Evolutionary conservation across 192 early-diverging fungal species (phyloP).

Genomic region (Backusella circina): DNA sequence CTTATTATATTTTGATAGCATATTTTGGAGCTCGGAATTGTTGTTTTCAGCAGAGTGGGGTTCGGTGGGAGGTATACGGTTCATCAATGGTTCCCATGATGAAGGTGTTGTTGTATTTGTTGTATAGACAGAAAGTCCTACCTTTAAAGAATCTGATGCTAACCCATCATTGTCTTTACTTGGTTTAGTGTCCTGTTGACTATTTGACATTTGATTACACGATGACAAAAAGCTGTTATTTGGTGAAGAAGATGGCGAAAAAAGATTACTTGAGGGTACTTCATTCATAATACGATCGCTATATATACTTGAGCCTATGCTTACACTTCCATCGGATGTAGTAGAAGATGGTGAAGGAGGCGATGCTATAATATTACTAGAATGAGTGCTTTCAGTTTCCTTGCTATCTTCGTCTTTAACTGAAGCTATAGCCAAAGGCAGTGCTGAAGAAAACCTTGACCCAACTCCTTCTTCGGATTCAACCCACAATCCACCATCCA

Average conservation of each 20-base stretch:
- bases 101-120: background rate
- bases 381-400: background rate
- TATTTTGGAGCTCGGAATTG: slow-evolving; percentile 4
- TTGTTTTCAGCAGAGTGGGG: background rate
- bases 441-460: slow-evolving; percentile 49
- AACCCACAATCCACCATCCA: slow-evolving; percentile 65
- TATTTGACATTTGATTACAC: background rate
- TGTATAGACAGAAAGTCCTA: background rate
- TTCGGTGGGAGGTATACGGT: background rate
- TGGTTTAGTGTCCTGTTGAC: background rate
- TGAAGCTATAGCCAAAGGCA: slow-evolving; percentile 30
- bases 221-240: background rate
- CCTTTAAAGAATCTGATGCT: background rate
- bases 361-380: slow-evolving; percentile 10
- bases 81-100: slow-evolving; percentile 1
- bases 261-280: background rate
- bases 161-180: background rate
- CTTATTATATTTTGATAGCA: slow-evolving; percentile 11
- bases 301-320: slow-evolving; percentile 1
- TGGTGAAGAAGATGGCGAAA: background rate
- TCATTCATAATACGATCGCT: background rate
- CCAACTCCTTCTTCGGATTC: slow-evolving; percentile 48
- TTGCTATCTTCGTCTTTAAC: background rate
- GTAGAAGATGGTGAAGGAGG: slow-evolving; percentile 31
- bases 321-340: slow-evolving; percentile 24